Conservation (phyloP, 129 eudicot genomes). For the Chrysanthemum lavandulifolium region DNA sequence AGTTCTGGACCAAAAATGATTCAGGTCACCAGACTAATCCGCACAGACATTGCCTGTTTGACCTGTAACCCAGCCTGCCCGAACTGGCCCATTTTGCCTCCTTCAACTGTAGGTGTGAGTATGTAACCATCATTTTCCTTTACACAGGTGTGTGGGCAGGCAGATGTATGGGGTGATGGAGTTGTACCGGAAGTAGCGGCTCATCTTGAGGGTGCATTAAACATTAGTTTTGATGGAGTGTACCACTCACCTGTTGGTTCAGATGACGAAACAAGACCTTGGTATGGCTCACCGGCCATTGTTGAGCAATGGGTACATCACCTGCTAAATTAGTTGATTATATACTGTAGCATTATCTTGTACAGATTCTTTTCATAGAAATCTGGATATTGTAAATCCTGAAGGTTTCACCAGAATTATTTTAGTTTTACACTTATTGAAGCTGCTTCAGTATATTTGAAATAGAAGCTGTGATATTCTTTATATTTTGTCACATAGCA, state of each 20-base stretch:
- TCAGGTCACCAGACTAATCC: too few relatives aligned
- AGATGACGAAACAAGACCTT: conserved; percentile 73
- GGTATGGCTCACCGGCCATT: conserved; percentile 90
- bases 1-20: too few relatives aligned
- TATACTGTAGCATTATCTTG: conserved; percentile 4
- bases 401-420: conserved; percentile 2
- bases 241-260: conserved; percentile 98
- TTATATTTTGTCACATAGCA: neutral
- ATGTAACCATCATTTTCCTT: neutral
- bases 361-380: conserved; percentile 23
- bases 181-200: conserved; percentile 93
- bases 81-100: too few relatives aligned
- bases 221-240: conserved; percentile 77
- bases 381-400: conserved; percentile 17
- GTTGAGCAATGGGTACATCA: conserved; percentile 84
- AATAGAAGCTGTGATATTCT: neutral
- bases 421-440: neutral
- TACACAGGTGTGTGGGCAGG: conserved; percentile 81
- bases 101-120: neutral
- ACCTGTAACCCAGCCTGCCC: too few relatives aligned
- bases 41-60: too few relatives aligned
- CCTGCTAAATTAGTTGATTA: conserved; percentile 38
- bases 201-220: conserved; percentile 86
- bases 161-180: conserved; percentile 98
- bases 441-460: neutral